Evolutionary conservation across 352 stramenopile genomes (phyloP).

Genomic region (Globisporangium irregulare): DNA sequence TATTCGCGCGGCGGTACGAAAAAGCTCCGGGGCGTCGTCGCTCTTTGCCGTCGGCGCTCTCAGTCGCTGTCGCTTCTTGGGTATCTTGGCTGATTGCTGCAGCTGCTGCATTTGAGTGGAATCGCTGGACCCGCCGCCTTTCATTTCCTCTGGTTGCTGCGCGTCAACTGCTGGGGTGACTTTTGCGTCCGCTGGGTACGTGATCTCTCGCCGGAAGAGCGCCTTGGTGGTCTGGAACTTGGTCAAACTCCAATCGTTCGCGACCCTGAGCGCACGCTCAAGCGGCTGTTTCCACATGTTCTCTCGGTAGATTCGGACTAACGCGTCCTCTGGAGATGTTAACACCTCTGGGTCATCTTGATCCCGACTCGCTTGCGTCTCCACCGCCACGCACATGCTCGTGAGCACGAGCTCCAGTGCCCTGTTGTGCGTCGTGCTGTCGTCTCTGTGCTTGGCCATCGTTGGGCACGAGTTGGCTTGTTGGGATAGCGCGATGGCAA

Average conservation of each 20-base stretch:
- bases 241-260: constrained; percentile 14
- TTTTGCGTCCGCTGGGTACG: background rate
- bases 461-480: background rate
- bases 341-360: background rate
- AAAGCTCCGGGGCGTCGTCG: background rate
- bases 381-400: constrained; percentile 15
- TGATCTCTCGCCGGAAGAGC: constrained; percentile 2
- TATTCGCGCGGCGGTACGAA: constrained; percentile 6
- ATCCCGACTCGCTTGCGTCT: background rate
- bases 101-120: background rate
- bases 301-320: constrained; percentile 3
- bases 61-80: background rate
- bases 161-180: background rate
- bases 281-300: constrained; percentile 6
- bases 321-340: background rate
- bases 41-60: background rate
- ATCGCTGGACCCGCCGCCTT: background rate
- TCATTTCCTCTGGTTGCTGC: background rate
- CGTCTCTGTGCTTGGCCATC: background rate
- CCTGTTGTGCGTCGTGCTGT: background rate
- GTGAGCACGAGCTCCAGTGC: constrained; percentile 5
- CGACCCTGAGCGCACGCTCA: constrained; percentile 7
- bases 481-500: background rate
- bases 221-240: background rate
- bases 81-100: too few relatives aligned